Evolutionary conservation across 768 basidiomycete species (phyloP), one percentile per base, ranked within the genome.

Genomic region (Lactarius sp.): DNA sequence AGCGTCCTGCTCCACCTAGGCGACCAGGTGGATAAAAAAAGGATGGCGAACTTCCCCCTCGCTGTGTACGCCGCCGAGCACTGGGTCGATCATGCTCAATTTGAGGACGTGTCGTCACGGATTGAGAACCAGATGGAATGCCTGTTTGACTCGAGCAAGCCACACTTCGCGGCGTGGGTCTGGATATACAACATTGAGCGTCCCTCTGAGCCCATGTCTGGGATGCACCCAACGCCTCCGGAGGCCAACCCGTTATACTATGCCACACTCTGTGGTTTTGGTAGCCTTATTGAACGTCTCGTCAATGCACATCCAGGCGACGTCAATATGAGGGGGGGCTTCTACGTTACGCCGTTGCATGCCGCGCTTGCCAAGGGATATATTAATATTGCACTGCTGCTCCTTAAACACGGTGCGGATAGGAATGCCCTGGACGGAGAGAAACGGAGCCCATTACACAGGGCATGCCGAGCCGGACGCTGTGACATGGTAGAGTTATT

Each of bases 161-260:
- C 61, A 18, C 41, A 42, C 2, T 57, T 57, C 14, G 31, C 50
- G 2, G 27, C 61, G 3, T 62, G 56, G 61, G 49, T 57, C 10
- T 52, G 56, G 61, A 44, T 57, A 52, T 57, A 57, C 16, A 39
- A 62, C 16, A 27, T 57, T 6, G 56, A 57, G 16, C 10, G 9
- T 10, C 50, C 39, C 12, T 52, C 18, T 7, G 20, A 27, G 0
- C 22, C 9, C 34, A 49, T 61, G 27, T 27, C 13, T 4, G 16
- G 12, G 3, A 6, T 3, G 2, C n/a, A 4, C n/a, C 47, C 60
- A 10, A 3, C 2, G 22, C 4, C 2, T 9, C 53, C 60, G 12
- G 4, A 22, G n/a, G 60, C 50, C 2, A 1, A 10, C 6, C 39
- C 61, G 7, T 31, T 57, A 37, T 62, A 57, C 5, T 62, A 57